Percentiles rank a stretch among this genome's conserved stretches.
Conservation (phyloP, 2,329 filamentous ascomycete species). For the Ophiostoma quercus region DNA sequence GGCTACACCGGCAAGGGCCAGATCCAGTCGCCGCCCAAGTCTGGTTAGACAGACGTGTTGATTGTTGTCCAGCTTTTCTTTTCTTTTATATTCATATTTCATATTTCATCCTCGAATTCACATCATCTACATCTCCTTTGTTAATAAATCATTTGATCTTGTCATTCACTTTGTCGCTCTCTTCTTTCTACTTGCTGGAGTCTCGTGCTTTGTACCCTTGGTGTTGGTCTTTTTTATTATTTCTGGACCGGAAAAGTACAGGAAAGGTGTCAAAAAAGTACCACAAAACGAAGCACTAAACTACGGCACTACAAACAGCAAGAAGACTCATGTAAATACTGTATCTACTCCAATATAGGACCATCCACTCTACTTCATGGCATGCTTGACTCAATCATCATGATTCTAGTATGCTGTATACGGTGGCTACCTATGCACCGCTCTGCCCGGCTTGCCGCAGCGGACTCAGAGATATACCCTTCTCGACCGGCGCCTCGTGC, state of each 20-base stretch:
- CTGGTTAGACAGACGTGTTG: conserved; percentile 34
- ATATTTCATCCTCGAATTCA: neutral
- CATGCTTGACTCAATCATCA: neutral
- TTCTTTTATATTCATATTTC: neutral
- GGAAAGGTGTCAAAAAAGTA: neutral
- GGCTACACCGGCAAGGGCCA: conserved; percentile 73
- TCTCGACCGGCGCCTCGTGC: neutral
- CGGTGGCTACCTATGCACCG: conserved; percentile 36
- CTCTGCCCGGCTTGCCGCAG: conserved; percentile 46
- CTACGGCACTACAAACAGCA: neutral
- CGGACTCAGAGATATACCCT: conserved; percentile 36
- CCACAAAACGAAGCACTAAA: neutral
- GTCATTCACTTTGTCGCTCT: neutral
- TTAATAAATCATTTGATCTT: conserved; percentile 13
- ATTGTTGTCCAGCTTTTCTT: conserved; percentile 11
- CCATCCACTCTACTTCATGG: neutral
- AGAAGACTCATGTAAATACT: neutral
- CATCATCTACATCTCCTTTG: conserved; percentile 14
- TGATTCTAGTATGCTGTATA: no score
- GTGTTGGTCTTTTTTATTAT: neutral
- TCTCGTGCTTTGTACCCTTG: neutral
- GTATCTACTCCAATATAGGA: conserved; percentile 1
- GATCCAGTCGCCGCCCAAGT: conserved; percentile 63
- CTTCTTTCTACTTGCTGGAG: neutral
- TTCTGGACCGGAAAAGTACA: neutral